A percentile compares a stretch with the other conserved stretches of the same genome.
phyloP scores from a whole-genome alignment of 805 yeast genomes.

The Teunomyces barrocoloradensis region DNA sequence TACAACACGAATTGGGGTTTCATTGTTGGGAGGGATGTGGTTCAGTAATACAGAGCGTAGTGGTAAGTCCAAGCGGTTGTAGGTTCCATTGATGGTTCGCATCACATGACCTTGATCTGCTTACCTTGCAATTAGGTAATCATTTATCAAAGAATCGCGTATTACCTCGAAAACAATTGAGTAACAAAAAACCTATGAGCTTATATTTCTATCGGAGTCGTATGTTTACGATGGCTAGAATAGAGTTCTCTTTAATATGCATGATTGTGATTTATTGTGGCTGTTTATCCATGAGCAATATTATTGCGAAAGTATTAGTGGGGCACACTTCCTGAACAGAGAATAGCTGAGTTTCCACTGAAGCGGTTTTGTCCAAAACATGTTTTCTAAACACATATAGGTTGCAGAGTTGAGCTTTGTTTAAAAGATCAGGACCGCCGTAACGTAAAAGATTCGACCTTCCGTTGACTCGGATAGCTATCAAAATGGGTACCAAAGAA shows the following conservation, averaged over 20 bases:
- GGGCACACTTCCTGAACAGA: neutral
- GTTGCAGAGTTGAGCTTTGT: neutral
- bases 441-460: neutral
- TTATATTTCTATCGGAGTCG: neutral
- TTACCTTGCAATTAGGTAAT: neutral
- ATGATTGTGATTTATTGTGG: neutral
- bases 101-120: too few species aligned
- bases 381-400: neutral
- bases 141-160: neutral
- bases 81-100: too few species aligned
- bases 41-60: too few species aligned
- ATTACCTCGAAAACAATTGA: neutral
- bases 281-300: neutral
- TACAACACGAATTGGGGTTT: too few species aligned
- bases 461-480: neutral
- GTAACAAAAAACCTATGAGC: neutral
- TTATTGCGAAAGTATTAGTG: too few species aligned
- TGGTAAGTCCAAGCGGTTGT: too few species aligned
- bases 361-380: neutral
- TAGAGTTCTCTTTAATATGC: neutral
- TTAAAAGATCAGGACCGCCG: conserved; percentile 4
- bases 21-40: too few species aligned
- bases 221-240: neutral
- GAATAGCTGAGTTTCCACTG: neutral
- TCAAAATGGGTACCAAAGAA: neutral